Evolutionary conservation across 2,329 filamentous ascomycete genomes (phyloP).

Genomic region (Pyricularia grisea): DNA sequence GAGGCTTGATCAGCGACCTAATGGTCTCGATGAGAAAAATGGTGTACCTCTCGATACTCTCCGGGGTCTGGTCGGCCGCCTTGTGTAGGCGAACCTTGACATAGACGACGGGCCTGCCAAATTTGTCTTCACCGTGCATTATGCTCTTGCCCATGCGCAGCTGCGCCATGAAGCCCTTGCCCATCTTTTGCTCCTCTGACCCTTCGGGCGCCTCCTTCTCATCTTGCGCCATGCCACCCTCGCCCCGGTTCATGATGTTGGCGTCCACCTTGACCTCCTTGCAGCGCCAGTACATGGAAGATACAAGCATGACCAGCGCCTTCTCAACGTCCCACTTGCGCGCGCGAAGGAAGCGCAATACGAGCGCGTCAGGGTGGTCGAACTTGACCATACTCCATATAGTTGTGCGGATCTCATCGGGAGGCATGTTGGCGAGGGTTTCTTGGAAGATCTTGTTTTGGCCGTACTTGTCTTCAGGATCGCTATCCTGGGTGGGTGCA

Average conservation of each 20-base stretch:
- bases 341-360: conserved; percentile 77
- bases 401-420: conserved; percentile 68
- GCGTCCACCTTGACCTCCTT: conserved; percentile 81
- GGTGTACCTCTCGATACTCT: conserved; percentile 78
- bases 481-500: conserved; percentile 22
- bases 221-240: conserved; percentile 24
- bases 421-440: conserved; percentile 64
- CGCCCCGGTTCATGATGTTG: conserved; percentile 72
- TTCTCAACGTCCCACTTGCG: conserved; percentile 93
- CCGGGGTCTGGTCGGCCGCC: conserved; percentile 71
- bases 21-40: conserved; percentile 92
- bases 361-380: conserved; percentile 80
- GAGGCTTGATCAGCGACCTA: conserved; percentile 68
- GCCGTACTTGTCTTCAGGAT: conserved; percentile 84
- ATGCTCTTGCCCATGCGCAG: conserved; percentile 88
- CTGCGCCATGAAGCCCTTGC: conserved; percentile 72
- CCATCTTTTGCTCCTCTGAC: conserved; percentile 53
- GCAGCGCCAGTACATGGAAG: conserved; percentile 85
- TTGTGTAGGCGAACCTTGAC: conserved; percentile 77
- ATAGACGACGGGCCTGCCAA: conserved; percentile 76
- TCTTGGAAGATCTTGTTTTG: conserved; percentile 80
- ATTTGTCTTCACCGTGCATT: conserved; percentile 77
- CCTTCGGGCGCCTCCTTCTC: conserved; percentile 45
- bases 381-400: conserved; percentile 95
- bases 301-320: conserved; percentile 87